These are phyloP conservation scores for Xylaria telfairii DNA, from an alignment of 495 filamentous ascomycete genomes.

Conservation along the genomic window DNA sequence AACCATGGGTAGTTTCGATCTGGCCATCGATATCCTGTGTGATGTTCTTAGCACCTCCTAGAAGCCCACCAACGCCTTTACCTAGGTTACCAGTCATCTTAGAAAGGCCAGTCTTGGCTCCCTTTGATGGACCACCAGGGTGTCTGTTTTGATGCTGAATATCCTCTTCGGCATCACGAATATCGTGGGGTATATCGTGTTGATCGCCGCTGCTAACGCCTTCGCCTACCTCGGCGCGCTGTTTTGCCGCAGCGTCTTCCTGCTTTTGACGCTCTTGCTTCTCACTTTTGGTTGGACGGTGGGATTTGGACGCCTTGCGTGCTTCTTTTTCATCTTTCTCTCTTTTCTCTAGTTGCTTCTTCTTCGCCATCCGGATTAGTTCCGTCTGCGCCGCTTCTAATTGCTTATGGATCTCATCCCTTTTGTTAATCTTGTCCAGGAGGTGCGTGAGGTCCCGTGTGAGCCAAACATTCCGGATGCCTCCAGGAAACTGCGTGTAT, in stretches of 20 bases:
- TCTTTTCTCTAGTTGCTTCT: conserved; percentile 70
- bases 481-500: conserved; percentile 97
- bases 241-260: conserved; percentile 63
- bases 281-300: conserved; percentile 58
- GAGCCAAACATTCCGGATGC: conserved; percentile 95
- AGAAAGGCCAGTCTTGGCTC: conserved; percentile 41
- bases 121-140: conserved; percentile 32
- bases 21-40: conserved; percentile 66
- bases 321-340: conserved; percentile 68
- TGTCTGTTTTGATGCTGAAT: conserved; percentile 28
- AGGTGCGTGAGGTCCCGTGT: conserved; percentile 91
- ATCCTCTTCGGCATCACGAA: conserved; percentile 71
- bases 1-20: conserved; percentile 63
- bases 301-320: conserved; percentile 54
- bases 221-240: conserved; percentile 64
- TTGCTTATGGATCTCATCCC: conserved; percentile 71
- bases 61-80: conserved; percentile 49
- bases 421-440: conserved; percentile 80
- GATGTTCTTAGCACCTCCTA: conserved; percentile 60
- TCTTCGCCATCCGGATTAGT: conserved; percentile 78
- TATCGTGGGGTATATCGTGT: conserved; percentile 75
- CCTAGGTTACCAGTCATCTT: conserved; percentile 47
- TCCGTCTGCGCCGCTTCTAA: conserved; percentile 87
- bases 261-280: conserved; percentile 49
- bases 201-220: conserved; percentile 86